Conservation (phyloP, 805 yeast species). For the Starmerella etchellsii region DNA sequence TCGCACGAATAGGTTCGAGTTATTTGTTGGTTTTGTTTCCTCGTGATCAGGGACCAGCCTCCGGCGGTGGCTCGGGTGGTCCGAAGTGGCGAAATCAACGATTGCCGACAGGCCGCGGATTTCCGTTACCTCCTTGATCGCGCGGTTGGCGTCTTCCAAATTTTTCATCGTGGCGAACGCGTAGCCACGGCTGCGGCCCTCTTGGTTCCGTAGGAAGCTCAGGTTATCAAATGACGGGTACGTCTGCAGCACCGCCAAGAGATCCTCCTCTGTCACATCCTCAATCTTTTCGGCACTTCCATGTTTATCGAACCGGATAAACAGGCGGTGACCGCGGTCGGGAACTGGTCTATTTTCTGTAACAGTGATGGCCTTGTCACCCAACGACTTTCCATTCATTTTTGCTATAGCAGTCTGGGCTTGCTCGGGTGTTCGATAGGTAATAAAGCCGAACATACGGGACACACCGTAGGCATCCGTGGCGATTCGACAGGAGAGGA, state of each 20-base stretch:
- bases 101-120: conserved; percentile 29
- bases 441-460: conserved; percentile 22
- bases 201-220: conserved; percentile 38
- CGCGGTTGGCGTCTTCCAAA: conserved; percentile 33
- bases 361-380: conserved; percentile 34
- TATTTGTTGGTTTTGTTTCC: not conserved
- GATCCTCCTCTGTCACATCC: conserved; percentile 17
- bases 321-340: conserved; percentile 34
- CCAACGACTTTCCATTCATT: conserved; percentile 16
- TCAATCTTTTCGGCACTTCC: not conserved
- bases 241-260: conserved; percentile 34
- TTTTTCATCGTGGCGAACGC: conserved; percentile 41
- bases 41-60: not conserved
- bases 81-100: conserved; percentile 33
- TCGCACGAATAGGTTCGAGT: conserved; percentile 54
- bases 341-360: conserved; percentile 54
- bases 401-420: conserved; percentile 18
- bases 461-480: conserved; percentile 18
- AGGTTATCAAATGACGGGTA: conserved; percentile 40
- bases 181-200: conserved; percentile 36
- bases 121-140: conserved; percentile 38
- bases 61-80: not conserved
- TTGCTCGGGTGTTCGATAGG: conserved; percentile 12
- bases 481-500: conserved; percentile 20
- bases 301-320: conserved; percentile 33